Evolutionary conservation across 2,329 filamentous ascomycete genomes (phyloP), one percentile per base, ranked within the genome.

Genomic region (Monilinia vaccinii-corymbosi): DNA sequence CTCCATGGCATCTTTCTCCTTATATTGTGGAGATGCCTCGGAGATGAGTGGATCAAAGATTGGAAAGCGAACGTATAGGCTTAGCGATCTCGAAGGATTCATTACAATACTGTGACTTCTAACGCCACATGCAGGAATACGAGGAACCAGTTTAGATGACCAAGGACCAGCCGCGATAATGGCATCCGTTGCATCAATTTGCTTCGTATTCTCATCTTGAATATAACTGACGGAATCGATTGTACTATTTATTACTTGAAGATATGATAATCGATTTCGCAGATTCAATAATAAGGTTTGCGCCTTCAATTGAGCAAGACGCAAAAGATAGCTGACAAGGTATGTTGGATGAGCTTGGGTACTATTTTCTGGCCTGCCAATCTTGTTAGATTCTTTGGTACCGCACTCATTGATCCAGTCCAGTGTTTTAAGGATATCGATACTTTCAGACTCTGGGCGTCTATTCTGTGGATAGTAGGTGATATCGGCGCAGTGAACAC

Each of bases 401-500:
- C 31, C 9, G 11, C 21, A 25, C 11, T 25, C 8, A 47, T 47
- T n/a, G 31, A 56, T 23, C 42, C 53, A 56, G 6, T 34, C 11
- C 40, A 47, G 44, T 23, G 16, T 34, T 25, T 38, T 23, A 36
- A 16, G 31, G 28, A n/a, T 13, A 42, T 31, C 36, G 6, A 42
- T 16, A 42, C 25, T 16, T 10, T 53, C 16, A 16, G 13, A 21
- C 28, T 36, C 21, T 18, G 32, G 11, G 16, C 6, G 6, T 10
- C 25, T 25, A 18, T n/a, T 21, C 2, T 23, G 44, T 21, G 36
- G 13, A 32, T 49, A 18, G n/a, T 36, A 52, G 36, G 47, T 25
- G 47, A 45, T 14, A 45, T 52, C 28, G 7, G 48, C 92, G 66
- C 90, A 95, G 14, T 83, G 82, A 3, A 96, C 77, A 18, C 80